Percentiles rank a stretch among this genome's conserved stretches.
phyloP scores from a whole-genome alignment of 108 stramenopile genomes.

The Discostella stelligeroides region DNA sequence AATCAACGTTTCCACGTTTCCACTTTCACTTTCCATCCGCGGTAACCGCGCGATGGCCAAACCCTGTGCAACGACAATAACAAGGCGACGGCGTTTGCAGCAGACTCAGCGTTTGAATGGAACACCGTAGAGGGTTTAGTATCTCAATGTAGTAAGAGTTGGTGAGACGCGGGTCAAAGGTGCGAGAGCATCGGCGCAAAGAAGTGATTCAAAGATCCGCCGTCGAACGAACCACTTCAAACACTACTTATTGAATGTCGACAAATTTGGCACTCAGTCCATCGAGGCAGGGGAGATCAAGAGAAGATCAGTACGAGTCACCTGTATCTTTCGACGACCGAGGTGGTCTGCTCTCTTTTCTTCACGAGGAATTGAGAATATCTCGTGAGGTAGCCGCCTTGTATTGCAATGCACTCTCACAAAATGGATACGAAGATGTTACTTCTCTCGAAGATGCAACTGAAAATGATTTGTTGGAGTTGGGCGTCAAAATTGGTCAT shows the following conservation, averaged over 20 bases:
- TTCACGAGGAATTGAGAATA: slow-evolving; percentile 43
- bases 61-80: too few species aligned
- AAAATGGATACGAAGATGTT: slow-evolving; percentile 58
- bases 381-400: slow-evolving; percentile 33
- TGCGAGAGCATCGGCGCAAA: too few species aligned
- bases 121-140: too few species aligned
- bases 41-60: too few species aligned
- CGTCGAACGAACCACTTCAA: too few species aligned
- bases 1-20: too few species aligned
- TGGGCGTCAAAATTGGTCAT: slow-evolving; percentile 58
- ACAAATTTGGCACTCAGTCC: slow-evolving; percentile 2
- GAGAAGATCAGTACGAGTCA: slow-evolving; percentile 9
- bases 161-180: too few species aligned
- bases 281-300: slow-evolving; percentile 15
- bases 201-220: too few species aligned
- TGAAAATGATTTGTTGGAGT: slow-evolving; percentile 44
- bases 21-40: too few species aligned
- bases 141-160: too few species aligned
- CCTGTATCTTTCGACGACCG: slow-evolving; percentile 14
- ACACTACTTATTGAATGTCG: slow-evolving; percentile 13
- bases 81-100: too few species aligned
- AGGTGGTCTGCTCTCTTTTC: slow-evolving; percentile 34
- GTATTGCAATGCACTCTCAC: slow-evolving; percentile 36
- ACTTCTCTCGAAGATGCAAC: slow-evolving; percentile 50
- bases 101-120: too few species aligned